Evolutionary conservation across 2,329 filamentous ascomycete species (phyloP), one percentile per base, ranked within the genome.

Genomic region (Geosmithia flava): DNA sequence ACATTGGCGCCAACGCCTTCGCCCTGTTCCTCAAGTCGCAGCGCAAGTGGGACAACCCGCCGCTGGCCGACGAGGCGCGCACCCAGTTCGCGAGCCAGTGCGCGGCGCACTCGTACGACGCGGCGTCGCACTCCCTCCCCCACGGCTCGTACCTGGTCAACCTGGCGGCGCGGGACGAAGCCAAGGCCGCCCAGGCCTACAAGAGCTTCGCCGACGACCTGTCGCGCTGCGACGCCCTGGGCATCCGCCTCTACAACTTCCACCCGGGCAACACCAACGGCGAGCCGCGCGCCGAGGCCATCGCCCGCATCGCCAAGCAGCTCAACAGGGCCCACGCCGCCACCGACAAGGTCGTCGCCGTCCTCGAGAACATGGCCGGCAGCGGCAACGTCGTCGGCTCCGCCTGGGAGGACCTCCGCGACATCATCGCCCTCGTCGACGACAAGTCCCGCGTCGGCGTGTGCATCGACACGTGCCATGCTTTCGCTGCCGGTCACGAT

Each of bases 121-220:
- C 81, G 7, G 72, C 72, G 49, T 77, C 79, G 60, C 83, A 87
- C 66, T 78, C 89, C 58, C 80, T 98, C 1, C 93, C 93, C 0
- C 93, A 98, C 62, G 93, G 93, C 33, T 95, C 87, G 1, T 98
- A 98, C 63, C 83, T 98, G 7, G 89, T 98, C 59, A 98, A 98
- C 61, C 79, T 98, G 6, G 93, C 93, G 1, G 88, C 95, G 59
- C 75, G 81, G 4, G 90, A 97, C 58, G 63, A 77, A 23, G 75
- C 74, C 40, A 94, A 95, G 62, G 87, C 89, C 2, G 75, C 80
- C 47, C 89, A 97, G 68, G 90, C 90, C 1, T 96, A 95, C 61
- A 75, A 71, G 40, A 79, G 81, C 49, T 98, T 98, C 63, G 60
- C 95, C 16, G 90, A 98, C 57, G 93, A 98, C 62, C 72, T 98